Conservation (phyloP, 352 stramenopile species). For the Pythium guiyangense region DNA sequence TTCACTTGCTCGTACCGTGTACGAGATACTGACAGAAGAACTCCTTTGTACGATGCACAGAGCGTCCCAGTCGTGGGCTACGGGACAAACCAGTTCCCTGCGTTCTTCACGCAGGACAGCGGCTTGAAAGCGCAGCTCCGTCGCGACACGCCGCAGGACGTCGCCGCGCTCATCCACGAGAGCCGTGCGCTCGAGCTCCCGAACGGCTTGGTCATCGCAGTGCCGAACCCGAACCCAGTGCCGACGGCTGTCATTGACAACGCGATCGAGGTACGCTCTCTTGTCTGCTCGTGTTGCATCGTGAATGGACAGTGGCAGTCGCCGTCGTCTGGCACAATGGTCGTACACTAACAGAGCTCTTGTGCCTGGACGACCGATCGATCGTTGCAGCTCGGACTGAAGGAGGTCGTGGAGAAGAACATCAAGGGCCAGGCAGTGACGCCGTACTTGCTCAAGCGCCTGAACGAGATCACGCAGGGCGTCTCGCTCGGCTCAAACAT, state of each 20-base stretch:
- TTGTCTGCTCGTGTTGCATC: neutral
- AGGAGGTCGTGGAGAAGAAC: constrained; percentile 74
- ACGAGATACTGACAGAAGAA: neutral
- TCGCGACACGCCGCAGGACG: constrained; percentile 81
- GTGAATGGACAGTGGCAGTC: too few species aligned
- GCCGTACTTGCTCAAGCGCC: constrained; percentile 81
- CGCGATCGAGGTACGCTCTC: constrained; percentile 74
- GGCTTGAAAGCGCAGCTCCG: constrained; percentile 81
- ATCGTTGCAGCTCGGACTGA: constrained; percentile 48
- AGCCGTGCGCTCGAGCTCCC: constrained; percentile 74
- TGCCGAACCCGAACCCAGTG: constrained; percentile 88
- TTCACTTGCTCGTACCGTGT: neutral
- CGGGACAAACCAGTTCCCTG: constrained; percentile 93
- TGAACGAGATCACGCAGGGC: constrained; percentile 95
- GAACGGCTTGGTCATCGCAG: constrained; percentile 83
- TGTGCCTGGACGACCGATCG: neutral
- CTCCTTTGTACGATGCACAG: constrained; percentile 23
- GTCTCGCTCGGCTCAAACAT: constrained; percentile 94
- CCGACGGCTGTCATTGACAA: constrained; percentile 83
- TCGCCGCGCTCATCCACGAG: constrained; percentile 83
- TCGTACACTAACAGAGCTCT: neutral
- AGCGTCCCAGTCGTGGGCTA: constrained; percentile 93
- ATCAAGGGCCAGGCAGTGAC: constrained; percentile 95
- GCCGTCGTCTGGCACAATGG: too few species aligned
- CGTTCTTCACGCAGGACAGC: constrained; percentile 96